phyloP scores from a whole-genome alignment of 225 moss, liverwort and hornwort genomes.

The Straminergon stramineum region DNA sequence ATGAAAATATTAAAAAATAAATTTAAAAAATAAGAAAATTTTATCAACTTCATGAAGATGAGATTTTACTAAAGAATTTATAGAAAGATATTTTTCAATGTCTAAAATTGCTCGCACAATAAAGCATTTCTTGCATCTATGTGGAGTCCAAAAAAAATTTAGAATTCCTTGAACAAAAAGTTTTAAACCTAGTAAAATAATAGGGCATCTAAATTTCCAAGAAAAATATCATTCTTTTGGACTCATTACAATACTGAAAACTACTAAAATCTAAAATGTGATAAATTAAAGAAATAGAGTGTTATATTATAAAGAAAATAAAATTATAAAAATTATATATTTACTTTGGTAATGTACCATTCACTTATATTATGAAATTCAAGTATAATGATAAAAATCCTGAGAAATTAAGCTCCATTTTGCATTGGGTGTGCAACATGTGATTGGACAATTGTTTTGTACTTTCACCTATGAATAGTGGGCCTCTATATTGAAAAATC shows the following conservation, averaged over 20 bases:
- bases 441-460: background rate
- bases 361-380: background rate
- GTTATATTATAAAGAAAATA: too few species aligned
- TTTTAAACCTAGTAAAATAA: background rate
- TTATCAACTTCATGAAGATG: background rate
- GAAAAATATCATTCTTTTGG: background rate
- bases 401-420: too few species aligned
- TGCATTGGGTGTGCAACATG: rapidly evolving
- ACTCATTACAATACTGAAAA: too few species aligned
- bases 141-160: rapidly evolving
- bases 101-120: rapidly evolving
- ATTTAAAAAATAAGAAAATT: rapidly evolving
- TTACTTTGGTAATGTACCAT: too few species aligned
- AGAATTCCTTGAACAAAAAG: rapidly evolving
- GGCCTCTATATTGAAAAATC: background rate
- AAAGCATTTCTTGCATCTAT: background rate
- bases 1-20: background rate
- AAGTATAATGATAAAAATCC: background rate
- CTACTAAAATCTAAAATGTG: rapidly evolving
- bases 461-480: rapidly evolving
- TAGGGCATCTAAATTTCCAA: rapidly evolving
- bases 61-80: too few species aligned
- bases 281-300: background rate
- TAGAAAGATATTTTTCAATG: background rate
- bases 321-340: background rate